These are phyloP conservation scores for Cucurbita ficifolia DNA, from an alignment of 306 rosid genomes.

Conservation along the genomic window DNA sequence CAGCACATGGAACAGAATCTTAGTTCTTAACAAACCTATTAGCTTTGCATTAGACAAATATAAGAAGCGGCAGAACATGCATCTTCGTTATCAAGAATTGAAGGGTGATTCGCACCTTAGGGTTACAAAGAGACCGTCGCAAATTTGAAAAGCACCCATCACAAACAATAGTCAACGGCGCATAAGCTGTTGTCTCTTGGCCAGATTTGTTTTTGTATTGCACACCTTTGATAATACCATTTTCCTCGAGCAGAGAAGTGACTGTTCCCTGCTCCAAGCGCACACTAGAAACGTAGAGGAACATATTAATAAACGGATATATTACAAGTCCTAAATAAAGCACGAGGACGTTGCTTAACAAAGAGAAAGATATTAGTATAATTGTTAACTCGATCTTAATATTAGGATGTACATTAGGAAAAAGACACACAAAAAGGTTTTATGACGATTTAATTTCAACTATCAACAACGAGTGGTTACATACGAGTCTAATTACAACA, in stretches of 20 bases:
- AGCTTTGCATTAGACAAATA: background rate
- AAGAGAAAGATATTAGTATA: background rate
- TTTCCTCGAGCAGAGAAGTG: conserved; percentile 77
- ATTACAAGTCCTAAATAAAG: background rate
- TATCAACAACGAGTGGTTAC: background rate
- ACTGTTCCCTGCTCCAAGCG: conserved; percentile 79
- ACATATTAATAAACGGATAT: background rate
- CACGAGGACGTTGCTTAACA: background rate
- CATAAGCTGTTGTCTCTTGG: conserved; percentile 48
- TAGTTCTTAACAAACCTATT: background rate
- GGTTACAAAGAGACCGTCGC: conserved; percentile 80
- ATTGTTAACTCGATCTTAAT: background rate
- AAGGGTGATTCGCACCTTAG: conserved; percentile 38
- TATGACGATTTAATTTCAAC: background rate
- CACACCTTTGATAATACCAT: conserved; percentile 70
- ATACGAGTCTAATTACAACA: background rate
- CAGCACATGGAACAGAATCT: background rate
- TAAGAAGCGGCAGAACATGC: background rate
- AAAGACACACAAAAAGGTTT: background rate
- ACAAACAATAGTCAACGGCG: conserved; percentile 84
- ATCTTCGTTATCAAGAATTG: background rate
- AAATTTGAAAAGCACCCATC: conserved; percentile 95
- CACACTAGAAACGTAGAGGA: conserved; percentile 29
- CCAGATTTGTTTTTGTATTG: conserved; percentile 62
- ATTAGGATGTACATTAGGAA: background rate